phyloP scores from a whole-genome alignment of 2,329 filamentous ascomycete genomes.

The Colletotrichum tofieldiae region DNA sequence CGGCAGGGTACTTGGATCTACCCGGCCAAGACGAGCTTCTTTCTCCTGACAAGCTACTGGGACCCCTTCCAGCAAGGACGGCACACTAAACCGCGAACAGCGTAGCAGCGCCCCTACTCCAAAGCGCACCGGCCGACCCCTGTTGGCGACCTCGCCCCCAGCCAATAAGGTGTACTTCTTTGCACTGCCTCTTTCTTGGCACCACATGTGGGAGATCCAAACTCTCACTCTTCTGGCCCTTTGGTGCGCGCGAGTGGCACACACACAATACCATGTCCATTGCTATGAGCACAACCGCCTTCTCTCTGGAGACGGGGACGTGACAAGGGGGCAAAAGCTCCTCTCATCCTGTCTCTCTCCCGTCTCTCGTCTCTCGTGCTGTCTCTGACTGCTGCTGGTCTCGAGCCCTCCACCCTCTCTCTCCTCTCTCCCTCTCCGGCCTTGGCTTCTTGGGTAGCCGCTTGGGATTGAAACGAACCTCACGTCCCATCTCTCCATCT shows the following conservation, averaged over 20 bases:
- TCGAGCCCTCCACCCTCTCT: constrained; percentile 4
- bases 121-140: constrained; percentile 21
- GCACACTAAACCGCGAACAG: constrained; percentile 26
- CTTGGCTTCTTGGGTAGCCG: constrained; percentile 11
- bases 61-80: constrained; percentile 30
- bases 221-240: constrained; percentile 28
- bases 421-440: constrained; percentile 1
- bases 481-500: constrained; percentile 23
- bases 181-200: constrained; percentile 44
- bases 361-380: constrained; percentile 4
- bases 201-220: constrained; percentile 42
- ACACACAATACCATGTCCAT: background rate
- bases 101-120: constrained; percentile 22
- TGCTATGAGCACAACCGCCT: constrained; percentile 20
- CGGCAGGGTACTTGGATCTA: constrained; percentile 22
- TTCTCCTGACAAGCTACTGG: constrained; percentile 41
- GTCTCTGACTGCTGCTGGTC: constrained; percentile 9
- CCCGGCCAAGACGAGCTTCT: constrained; percentile 8
- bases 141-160: background rate
- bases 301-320: constrained; percentile 7
- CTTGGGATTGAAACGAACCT: constrained; percentile 20
- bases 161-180: constrained; percentile 42
- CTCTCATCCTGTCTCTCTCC: constrained; percentile 8
- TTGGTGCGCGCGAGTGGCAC: background rate
- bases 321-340: constrained; percentile 22